Base-by-base conservation (phyloP, 2,329 filamentous ascomycete species). In the Neofusicoccum ribis region DNA sequence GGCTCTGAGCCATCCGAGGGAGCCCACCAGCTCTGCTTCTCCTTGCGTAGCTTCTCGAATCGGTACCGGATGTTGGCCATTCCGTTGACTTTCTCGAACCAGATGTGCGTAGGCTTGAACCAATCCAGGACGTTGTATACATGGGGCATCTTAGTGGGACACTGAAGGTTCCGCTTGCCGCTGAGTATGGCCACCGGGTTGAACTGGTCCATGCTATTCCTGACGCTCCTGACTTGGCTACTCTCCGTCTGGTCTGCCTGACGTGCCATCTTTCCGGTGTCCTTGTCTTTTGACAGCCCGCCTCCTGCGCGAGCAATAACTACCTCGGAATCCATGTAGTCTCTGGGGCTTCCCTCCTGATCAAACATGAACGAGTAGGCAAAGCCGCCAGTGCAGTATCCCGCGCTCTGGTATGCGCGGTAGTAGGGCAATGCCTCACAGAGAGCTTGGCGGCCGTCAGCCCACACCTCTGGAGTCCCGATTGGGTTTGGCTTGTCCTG, bases 91-190 rank as follows among this genome's bases (percentile, higher is more conserved):
- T 81, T 83, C 69, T 93, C 90, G 11, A 77, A 80, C 90, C 90
- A 93, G 0, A 92, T 80, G 56, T 89, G 80, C 0, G 88, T 90
- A 12, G 91, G 79, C 56, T 88, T 85, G 72, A 91, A 93, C 73
- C 83, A 88, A n/a, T 82, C 89, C 47, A 93, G 79, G 0, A 92
- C 86, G 64, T 84, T 87, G 70, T 88, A 92, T 0, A 82, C 78
- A 65, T 88, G 81, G 0, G 85, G 84, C 7, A 88, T 78, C 31
- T 80, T 77, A 1, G 81, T 82, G 0, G 81, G 79, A 17, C 84
- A 79, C 23, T 81, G 72, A 3, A 73, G 72, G 67, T 88, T 85
- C 62, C 82, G 74, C 15, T 82, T 73, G 1, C 89, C 88, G 83
- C 71, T 66, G 44, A 77, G 76, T 36, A 80, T 69, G 43, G 84